Base-by-base conservation (phyloP, 2,329 filamentous ascomycete genomes). In the Scedosporium minutisporum region DNA sequence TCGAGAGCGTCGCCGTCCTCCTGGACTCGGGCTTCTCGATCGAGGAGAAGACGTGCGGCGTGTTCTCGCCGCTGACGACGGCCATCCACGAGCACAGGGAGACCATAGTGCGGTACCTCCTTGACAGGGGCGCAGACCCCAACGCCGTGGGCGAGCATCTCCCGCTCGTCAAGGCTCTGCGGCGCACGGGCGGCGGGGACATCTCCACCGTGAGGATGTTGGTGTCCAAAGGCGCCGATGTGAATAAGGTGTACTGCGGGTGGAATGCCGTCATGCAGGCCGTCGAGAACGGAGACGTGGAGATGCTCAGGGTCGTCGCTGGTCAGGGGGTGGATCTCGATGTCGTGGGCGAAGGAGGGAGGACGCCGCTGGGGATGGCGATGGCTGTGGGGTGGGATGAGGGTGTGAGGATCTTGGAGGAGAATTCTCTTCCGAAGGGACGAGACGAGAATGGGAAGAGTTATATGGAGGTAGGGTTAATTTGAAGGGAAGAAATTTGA, bases 1-100 rank as follows among this genome's bases (percentile, higher is more conserved):
- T 89, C 14, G 85, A 88, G 64, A 87, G 82, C 42, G 79, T 90
- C 72, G 87, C 87, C 73, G 73, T 88, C 57, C 79, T 89, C 41
- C 76, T 89, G 16, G 78, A 76, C 16, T 84, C 86, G 0, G 87
- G 87, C 14, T 82, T 89, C 18, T 86, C 80, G 48, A 85, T 89
- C 62, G 87, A 89, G 71, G 87, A 88, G 73, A 87, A 86, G 74
- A 89, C 87, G 69, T 87, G 86, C 21, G 87, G 87, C 61, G 87
- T 89, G 58, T 90, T 90, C 75, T 88, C 85, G 0, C 84, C 86
- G 0, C 78, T 89, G 3, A 89, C 86, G 0, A 87, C 85, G 0
- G 85, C 85, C 7, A 83, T 89, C 63, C 84, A 86, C 12, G 87
- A 89, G 71, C 76, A 83, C 27, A 79, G 80, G 66, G 82, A 80